phyloP scores from a whole-genome alignment of 768 basidiomycete genomes.

The Tricholoma bakamatsutake region DNA sequence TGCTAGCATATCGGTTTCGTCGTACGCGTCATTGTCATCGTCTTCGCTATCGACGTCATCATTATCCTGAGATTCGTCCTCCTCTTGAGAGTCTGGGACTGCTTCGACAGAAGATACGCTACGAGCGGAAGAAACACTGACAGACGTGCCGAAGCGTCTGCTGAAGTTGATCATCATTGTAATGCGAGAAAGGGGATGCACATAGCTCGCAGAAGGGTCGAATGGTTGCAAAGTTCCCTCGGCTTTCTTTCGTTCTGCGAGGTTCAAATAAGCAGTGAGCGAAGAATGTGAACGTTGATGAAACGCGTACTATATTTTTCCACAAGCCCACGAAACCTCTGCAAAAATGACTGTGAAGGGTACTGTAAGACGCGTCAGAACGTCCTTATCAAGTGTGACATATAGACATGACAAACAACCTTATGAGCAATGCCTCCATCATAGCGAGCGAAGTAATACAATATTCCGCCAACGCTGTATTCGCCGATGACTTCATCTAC shows the following conservation, averaged over 20 bases:
- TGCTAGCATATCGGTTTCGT: conserved; percentile 12
- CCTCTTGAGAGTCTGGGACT: conserved; percentile 29
- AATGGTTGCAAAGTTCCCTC: conserved; percentile 43
- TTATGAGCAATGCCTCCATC: conserved; percentile 52
- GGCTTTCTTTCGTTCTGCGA: conserved; percentile 41
- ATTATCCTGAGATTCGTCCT: conserved; percentile 18
- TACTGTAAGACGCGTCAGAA: conserved; percentile 37
- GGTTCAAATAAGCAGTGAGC: conserved; percentile 1
- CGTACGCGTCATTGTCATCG: conserved; percentile 24
- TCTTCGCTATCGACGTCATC: conserved; percentile 11
- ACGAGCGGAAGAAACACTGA: conserved; percentile 22
- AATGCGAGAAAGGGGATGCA: conserved; percentile 58
- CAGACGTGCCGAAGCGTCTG: conserved; percentile 15
- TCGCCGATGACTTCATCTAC: conserved; percentile 55
- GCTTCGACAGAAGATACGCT: conserved; percentile 21
- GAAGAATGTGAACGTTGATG: background rate
- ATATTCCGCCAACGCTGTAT: conserved; percentile 28
- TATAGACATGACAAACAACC: conserved; percentile 29
- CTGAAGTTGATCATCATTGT: conserved; percentile 30
- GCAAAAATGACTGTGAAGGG: conserved; percentile 31
- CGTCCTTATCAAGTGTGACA: background rate
- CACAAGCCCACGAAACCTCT: conserved; percentile 39
- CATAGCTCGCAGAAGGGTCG: conserved; percentile 51
- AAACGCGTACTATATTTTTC: conserved; percentile 47
- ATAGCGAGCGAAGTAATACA: conserved; percentile 59